phyloP scores from a whole-genome alignment of 2,329 filamentous ascomycete species.

The Fusarium redolens region DNA sequence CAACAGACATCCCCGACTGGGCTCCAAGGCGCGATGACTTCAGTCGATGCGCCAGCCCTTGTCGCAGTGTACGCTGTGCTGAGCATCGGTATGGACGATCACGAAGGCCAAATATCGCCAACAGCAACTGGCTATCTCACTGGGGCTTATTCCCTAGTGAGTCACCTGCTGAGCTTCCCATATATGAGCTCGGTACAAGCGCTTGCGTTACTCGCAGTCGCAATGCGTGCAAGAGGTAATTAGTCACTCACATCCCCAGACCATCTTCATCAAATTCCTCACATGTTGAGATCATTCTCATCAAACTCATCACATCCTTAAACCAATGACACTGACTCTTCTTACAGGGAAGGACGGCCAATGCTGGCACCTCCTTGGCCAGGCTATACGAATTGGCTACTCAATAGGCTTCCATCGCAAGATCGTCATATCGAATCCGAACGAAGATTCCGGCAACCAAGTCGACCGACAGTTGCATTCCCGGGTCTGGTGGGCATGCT shows the following conservation, averaged over 20 bases:
- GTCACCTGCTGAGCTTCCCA: slow-evolving; percentile 32
- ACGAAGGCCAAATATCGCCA: slow-evolving; percentile 16
- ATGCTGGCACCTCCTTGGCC: slow-evolving; percentile 34
- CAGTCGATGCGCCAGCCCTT: slow-evolving; percentile 23
- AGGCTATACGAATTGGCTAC: slow-evolving; percentile 29
- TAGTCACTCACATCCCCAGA: background rate
- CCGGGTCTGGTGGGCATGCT: slow-evolving; percentile 38
- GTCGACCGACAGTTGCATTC: slow-evolving; percentile 26
- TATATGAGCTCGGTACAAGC: slow-evolving; percentile 38
- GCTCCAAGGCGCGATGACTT: slow-evolving; percentile 21
- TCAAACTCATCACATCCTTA: background rate
- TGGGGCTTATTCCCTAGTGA: slow-evolving; percentile 31
- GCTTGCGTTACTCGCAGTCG: slow-evolving; percentile 30
- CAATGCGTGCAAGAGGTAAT: slow-evolving; percentile 32
- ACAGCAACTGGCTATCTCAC: slow-evolving; percentile 24
- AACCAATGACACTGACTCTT: background rate
- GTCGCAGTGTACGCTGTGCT: slow-evolving; percentile 30
- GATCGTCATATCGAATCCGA: slow-evolving; percentile 2
- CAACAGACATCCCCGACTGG: slow-evolving; percentile 20
- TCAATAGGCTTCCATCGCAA: slow-evolving; percentile 33
- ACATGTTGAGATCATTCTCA: rapidly evolving
- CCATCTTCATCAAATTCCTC: background rate
- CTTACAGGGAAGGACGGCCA: slow-evolving; percentile 34
- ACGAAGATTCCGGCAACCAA: background rate
- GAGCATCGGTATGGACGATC: slow-evolving; percentile 33